These are phyloP conservation scores for Misopates orontium DNA, from an alignment of 257 asterid species.

Conservation along the genomic window DNA sequence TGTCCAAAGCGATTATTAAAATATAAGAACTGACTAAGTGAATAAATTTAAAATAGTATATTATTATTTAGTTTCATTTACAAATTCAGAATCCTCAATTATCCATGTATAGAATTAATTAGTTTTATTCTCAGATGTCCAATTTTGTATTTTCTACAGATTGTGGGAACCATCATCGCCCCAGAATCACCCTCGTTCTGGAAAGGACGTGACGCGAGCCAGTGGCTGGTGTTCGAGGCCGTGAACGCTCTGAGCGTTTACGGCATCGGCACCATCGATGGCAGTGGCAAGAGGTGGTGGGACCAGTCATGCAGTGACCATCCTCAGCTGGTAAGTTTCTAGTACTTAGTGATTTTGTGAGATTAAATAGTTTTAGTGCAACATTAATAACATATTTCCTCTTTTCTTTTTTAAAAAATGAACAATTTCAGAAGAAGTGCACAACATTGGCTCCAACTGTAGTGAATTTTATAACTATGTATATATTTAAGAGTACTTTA, in stretches of 20 bases:
- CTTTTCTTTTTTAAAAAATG: too few relatives aligned
- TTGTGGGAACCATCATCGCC: conserved; percentile 42
- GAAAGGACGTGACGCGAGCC: conserved; percentile 36
- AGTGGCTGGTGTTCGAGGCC: conserved; percentile 40
- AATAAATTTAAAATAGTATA: too few relatives aligned
- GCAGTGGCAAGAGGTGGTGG: conserved; percentile 53
- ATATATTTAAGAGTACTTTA: too few relatives aligned
- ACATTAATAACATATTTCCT: background rate
- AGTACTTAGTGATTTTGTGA: background rate
- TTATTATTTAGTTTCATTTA: too few relatives aligned
- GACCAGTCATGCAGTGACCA: conserved; percentile 49
- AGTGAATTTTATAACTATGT: conserved; percentile 13
- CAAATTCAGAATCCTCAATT: too few relatives aligned
- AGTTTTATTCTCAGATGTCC: too few relatives aligned
- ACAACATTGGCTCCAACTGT: conserved; percentile 56
- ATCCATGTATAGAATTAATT: too few relatives aligned
- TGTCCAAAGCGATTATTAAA: too few relatives aligned
- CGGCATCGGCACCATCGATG: conserved; percentile 45
- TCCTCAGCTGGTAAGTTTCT: conserved; percentile 30
- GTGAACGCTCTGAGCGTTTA: conserved; percentile 36
- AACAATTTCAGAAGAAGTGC: conserved; percentile 46
- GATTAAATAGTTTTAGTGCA: background rate
- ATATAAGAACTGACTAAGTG: too few relatives aligned
- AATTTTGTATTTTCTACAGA: too few relatives aligned
- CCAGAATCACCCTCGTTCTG: conserved; percentile 40